Conservation (phyloP, 305 asterid genomes). For the Fraxinus baroniana region DNA sequence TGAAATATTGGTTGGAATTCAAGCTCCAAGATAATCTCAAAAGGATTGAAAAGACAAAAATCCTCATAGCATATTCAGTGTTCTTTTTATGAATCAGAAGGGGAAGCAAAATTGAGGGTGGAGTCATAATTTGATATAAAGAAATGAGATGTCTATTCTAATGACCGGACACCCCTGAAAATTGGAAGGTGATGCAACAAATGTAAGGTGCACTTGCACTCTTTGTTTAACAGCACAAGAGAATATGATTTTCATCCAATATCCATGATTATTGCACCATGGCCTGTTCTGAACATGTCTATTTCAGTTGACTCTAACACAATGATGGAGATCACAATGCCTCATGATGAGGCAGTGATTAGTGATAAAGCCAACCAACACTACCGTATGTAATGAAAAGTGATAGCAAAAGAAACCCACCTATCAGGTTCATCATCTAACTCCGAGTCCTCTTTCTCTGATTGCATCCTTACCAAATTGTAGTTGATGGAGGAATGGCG, state of each 20-base stretch:
- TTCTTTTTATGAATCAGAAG: background rate
- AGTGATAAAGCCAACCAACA: background rate
- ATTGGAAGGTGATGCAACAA: slow-evolving; percentile 6
- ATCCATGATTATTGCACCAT: background rate
- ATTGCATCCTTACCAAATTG: slow-evolving; percentile 35
- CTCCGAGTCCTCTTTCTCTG: slow-evolving; percentile 32
- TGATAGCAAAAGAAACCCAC: slow-evolving; percentile 40
- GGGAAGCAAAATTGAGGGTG: background rate
- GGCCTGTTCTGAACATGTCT: background rate
- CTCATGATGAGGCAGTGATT: background rate
- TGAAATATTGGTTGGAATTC: background rate
- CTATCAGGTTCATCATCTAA: slow-evolving; percentile 34
- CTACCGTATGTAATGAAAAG: background rate
- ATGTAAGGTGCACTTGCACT: background rate
- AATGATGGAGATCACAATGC: background rate
- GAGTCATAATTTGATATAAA: background rate
- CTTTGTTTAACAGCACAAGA: background rate
- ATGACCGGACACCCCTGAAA: background rate
- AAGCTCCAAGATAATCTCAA: background rate
- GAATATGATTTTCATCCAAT: background rate
- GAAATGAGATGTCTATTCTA: background rate
- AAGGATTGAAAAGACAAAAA: background rate
- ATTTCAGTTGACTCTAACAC: background rate
- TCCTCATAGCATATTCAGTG: background rate
- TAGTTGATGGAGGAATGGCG: slow-evolving; percentile 46